Evolutionary conservation across 208 protist genomes (phyloP), one percentile per base, ranked within the genome.

Genomic region (Crithidia expoeki): DNA sequence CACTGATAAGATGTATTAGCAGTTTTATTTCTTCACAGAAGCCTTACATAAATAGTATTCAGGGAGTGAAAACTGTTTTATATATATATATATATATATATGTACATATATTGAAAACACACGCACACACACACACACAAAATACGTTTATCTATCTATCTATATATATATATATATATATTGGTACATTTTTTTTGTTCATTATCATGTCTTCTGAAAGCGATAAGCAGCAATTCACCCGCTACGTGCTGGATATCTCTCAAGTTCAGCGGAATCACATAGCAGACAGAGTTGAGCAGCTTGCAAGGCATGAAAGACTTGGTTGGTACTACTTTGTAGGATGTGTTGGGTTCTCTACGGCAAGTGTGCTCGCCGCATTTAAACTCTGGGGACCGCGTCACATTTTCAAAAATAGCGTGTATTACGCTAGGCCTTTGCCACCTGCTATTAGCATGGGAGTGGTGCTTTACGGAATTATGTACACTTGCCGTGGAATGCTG

Each of bases 351-450:
- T 84, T 83, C 71, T 92, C 88, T 0, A 92, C 88, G 3, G 74
- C 58, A 55, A 79, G 68, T 23, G 87, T 92, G 1, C 71, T 95
- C 33, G 52, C 74, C 1, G 79, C 80, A 2, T 94, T 97, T 68
- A 95, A 94, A 56, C 62, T 90, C 4, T 95, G 85, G 85, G 92
- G 92, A 2, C 92, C 92, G 23, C 84, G 92, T 14, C 86, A 97
- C 64, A 94, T 95, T 79, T 95, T 95, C 60, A 90, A 93, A 61
- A 94, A 97, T 60, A 94, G 86, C 67, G 86, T 93, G 81, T 97
- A 94, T 67, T 95, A 94, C 53, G 79, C 86, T 1, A 67, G 89
- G 42, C 92, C 92, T 12, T 47, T 96, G n/a, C 89, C 89, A 49
- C 86, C 88, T 30, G 89, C 92, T 12, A 89, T 96, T 53, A 89